Conservation (phyloP, 352 stramenopile genomes). For the Phytophthora cactorum region DNA sequence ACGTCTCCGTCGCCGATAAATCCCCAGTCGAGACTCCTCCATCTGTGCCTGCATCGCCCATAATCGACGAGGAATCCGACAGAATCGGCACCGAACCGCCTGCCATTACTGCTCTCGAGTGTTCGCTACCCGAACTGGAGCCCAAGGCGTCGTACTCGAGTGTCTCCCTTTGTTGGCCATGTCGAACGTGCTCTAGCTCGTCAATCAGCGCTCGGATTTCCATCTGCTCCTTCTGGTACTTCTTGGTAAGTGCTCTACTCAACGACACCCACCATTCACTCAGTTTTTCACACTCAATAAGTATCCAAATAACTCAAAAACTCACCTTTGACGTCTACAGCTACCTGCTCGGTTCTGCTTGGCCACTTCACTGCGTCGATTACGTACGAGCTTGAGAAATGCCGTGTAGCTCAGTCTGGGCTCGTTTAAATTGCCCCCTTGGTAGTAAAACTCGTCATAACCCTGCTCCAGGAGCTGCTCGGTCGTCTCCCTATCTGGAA, state of each 20-base stretch:
- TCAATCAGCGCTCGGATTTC: conserved; percentile 65
- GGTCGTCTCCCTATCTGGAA: conserved; percentile 56
- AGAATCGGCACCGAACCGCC: conserved; percentile 34
- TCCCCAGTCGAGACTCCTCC: conserved; percentile 35
- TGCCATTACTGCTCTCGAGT: conserved; percentile 22
- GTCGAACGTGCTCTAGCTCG: conserved; percentile 63
- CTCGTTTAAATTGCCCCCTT: conserved; percentile 64
- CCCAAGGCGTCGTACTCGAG: conserved; percentile 36
- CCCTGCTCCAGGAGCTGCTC: conserved; percentile 70
- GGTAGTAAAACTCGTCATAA: conserved; percentile 77
- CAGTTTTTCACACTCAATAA: conserved; percentile 4
- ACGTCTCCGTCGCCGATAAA: conserved; percentile 38
- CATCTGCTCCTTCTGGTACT: conserved; percentile 50
- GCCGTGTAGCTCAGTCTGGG: conserved; percentile 58
- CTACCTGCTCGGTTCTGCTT: conserved; percentile 27
- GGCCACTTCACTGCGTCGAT: conserved; percentile 60
- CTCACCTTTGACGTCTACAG: conserved; percentile 30
- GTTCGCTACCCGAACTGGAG: conserved; percentile 17
- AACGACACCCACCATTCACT: conserved; percentile 13
- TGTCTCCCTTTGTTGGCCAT: conserved; percentile 15
- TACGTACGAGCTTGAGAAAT: conserved; percentile 76
- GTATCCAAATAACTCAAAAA: background rate
- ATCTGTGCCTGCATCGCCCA: conserved; percentile 32
- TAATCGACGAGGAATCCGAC: conserved; percentile 36
- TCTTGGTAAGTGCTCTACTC: conserved; percentile 28